Evolutionary conservation across 768 basidiomycete species (phyloP).

Genomic region (Suillus brevipes): DNA sequence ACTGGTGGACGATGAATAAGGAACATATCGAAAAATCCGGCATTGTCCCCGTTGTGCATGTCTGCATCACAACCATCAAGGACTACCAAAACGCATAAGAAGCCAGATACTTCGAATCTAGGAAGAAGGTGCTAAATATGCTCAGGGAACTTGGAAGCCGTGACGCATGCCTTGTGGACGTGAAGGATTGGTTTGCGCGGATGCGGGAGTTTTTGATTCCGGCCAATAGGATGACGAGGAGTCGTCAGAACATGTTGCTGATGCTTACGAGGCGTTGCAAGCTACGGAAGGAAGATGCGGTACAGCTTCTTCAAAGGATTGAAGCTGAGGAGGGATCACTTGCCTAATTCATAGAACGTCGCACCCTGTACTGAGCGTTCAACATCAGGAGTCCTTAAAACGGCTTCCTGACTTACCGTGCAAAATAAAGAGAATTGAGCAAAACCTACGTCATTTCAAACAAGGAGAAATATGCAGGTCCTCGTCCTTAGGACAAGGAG

Average conservation of each 20-base stretch:
- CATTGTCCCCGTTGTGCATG: too few relatives aligned
- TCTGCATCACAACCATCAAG: neutral
- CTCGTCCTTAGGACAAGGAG: too few relatives aligned
- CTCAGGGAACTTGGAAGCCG: constrained; percentile 6
- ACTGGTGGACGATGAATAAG: too few relatives aligned
- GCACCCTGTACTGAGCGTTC: too few relatives aligned
- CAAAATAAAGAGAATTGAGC: too few relatives aligned
- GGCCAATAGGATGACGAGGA: neutral
- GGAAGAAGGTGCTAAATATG: constrained; percentile 24
- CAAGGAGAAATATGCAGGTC: too few relatives aligned
- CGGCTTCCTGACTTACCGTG: too few relatives aligned
- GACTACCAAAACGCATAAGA: neutral
- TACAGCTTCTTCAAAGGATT: constrained; percentile 21
- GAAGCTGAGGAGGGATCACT: neutral
- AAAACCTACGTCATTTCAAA: too few relatives aligned
- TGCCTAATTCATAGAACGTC: too few relatives aligned
- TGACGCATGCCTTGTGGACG: neutral
- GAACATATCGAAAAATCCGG: too few relatives aligned
- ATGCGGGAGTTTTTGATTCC: neutral
- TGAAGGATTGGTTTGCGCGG: neutral
- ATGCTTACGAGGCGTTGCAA: constrained; percentile 27
- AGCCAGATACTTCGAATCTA: constrained; percentile 18
- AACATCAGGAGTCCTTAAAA: too few relatives aligned
- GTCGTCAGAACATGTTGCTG: neutral
- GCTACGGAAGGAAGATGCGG: constrained; percentile 20